These are phyloP conservation scores for Rubia peregrina DNA, from an alignment of 305 asterid species.

Conservation along the genomic window DNA sequence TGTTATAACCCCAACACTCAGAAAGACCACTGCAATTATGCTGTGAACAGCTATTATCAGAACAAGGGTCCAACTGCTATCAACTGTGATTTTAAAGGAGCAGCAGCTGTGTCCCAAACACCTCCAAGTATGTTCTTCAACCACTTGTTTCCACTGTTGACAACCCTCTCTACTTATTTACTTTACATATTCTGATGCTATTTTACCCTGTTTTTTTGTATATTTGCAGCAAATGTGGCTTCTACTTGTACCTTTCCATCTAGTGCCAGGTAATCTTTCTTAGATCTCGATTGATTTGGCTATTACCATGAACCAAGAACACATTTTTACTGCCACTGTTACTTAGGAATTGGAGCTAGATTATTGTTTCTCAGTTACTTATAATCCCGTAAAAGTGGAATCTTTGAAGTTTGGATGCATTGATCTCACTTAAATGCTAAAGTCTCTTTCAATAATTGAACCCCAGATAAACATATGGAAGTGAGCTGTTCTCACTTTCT, in stretches of 20 bases:
- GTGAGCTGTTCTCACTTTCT: constrained; percentile 19
- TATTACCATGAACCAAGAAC: background rate
- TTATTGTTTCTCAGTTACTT: background rate
- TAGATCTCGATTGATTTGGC: constrained; percentile 14
- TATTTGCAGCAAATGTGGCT: constrained; percentile 29
- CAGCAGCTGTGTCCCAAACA: constrained; percentile 32
- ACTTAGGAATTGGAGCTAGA: background rate
- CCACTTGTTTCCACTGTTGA: background rate
- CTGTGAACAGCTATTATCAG: constrained; percentile 73
- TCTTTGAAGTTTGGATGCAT: background rate
- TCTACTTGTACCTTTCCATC: constrained; percentile 55
- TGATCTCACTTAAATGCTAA: background rate
- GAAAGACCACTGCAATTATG: constrained; percentile 66
- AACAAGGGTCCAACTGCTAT: constrained; percentile 31
- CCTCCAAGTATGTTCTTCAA: constrained; percentile 37
- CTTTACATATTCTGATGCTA: background rate
- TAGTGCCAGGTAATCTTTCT: constrained; percentile 42
- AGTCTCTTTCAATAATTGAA: background rate
- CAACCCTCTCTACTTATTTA: no score
- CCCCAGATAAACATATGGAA: constrained; percentile 5
- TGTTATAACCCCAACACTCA: constrained; percentile 62
- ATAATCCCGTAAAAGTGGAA: background rate
- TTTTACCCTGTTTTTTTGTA: background rate
- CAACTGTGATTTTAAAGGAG: constrained; percentile 48
- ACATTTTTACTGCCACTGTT: background rate